These are phyloP conservation scores for Trypanosoma platydactyli DNA, from an alignment of 208 protist species.

Conservation along the genomic window DNA sequence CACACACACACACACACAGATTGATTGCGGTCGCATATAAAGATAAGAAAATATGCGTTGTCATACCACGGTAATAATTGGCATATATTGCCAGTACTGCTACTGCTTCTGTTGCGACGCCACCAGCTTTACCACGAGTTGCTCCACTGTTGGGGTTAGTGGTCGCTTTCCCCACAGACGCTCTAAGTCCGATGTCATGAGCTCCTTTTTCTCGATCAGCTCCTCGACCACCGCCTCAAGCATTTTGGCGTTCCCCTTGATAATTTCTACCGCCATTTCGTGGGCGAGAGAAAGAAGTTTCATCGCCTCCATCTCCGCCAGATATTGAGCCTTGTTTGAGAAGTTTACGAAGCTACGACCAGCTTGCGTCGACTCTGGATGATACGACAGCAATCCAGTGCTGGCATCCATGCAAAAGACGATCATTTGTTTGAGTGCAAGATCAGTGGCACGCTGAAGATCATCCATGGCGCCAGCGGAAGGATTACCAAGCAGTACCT, in stretches of 20 bases:
- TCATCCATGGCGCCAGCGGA: slow-evolving; percentile 91
- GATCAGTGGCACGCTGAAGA: slow-evolving; percentile 82
- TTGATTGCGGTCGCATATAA: too few species aligned
- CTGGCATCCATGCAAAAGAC: slow-evolving; percentile 83
- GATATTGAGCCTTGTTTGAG: slow-evolving; percentile 76
- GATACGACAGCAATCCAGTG: slow-evolving; percentile 74
- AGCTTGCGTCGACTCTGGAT: slow-evolving; percentile 78
- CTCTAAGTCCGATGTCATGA: slow-evolving; percentile 70
- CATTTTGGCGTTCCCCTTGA: slow-evolving; percentile 56
- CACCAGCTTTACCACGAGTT: slow-evolving; percentile 42
- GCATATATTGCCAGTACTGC: not conserved
- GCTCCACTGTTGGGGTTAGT: slow-evolving; percentile 52
- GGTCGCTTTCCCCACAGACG: slow-evolving; percentile 72
- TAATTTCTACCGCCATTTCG: slow-evolving; percentile 50
- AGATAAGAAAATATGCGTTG: too few species aligned
- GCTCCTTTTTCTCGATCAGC: slow-evolving; percentile 83
- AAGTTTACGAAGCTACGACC: slow-evolving; percentile 82
- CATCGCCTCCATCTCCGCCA: slow-evolving; percentile 74
- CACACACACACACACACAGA: not conserved
- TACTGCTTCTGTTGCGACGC: slow-evolving; percentile 26
- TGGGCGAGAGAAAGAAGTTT: slow-evolving; percentile 69
- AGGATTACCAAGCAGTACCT: slow-evolving; percentile 82
- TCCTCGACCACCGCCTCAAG: slow-evolving; percentile 46
- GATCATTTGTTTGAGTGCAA: slow-evolving; percentile 83
- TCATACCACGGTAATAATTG: not conserved